phyloP scores from a whole-genome alignment of 2,329 filamentous ascomycete genomes.

The Fusarium dimerum region DNA sequence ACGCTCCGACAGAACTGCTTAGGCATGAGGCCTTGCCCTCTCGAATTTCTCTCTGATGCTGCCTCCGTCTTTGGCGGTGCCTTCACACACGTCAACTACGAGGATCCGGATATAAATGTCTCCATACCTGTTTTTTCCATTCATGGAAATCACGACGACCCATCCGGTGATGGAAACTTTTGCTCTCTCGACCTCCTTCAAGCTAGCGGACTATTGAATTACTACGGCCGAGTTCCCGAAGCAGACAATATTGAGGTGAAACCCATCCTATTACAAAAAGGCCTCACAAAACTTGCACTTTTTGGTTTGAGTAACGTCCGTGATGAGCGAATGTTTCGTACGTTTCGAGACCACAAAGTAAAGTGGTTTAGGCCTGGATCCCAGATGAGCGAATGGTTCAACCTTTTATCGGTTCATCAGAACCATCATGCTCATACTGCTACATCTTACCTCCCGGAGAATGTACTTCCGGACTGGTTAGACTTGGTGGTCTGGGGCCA shows the following conservation, averaged over 20 bases:
- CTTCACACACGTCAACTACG: constrained; percentile 95
- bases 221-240: constrained; percentile 89
- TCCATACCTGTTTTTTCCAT: constrained; percentile 98
- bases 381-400: constrained; percentile 90
- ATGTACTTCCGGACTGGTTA: constrained; percentile 86
- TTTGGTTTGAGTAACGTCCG: constrained; percentile 96
- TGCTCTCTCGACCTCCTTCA: constrained; percentile 91
- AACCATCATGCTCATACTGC: constrained; percentile 92
- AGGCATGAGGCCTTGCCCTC: constrained; percentile 91
- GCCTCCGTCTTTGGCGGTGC: constrained; percentile 87
- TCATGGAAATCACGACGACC: constrained; percentile 97
- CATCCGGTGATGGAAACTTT: constrained; percentile 90
- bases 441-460: constrained; percentile 92
- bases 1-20: constrained; percentile 91
- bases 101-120: constrained; percentile 95
- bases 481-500: constrained; percentile 96
- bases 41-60: constrained; percentile 92
- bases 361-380: constrained; percentile 85
- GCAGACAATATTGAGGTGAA: constrained; percentile 95
- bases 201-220: constrained; percentile 89
- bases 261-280: constrained; percentile 90
- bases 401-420: constrained; percentile 91
- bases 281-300: constrained; percentile 85
- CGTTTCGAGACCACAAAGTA: constrained; percentile 89
- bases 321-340: constrained; percentile 91